These are phyloP conservation scores for Suillus placidus DNA, from an alignment of 768 basidiomycete genomes.

Conservation along the genomic window DNA sequence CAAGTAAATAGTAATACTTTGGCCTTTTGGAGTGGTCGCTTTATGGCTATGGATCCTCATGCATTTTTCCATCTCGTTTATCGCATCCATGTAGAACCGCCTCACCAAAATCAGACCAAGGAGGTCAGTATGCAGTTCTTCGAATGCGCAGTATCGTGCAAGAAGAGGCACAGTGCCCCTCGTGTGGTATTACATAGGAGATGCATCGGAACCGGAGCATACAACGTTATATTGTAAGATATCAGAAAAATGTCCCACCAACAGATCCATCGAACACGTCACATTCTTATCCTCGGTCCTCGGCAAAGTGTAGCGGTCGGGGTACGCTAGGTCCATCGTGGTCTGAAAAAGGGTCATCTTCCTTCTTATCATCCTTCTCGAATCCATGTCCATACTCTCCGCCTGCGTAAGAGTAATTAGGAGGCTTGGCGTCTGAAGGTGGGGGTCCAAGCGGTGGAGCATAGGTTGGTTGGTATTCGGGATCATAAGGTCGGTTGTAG, in stretches of 20 bases:
- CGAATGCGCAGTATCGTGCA: background rate
- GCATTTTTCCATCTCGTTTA: slow-evolving; percentile 16
- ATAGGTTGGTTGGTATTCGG: slow-evolving; percentile 38
- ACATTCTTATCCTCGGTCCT: slow-evolving; percentile 52
- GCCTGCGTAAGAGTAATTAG: slow-evolving; percentile 47
- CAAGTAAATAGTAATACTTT: slow-evolving; percentile 23
- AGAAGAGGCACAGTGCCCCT: background rate
- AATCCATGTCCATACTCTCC: slow-evolving; percentile 32
- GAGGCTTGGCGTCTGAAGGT: slow-evolving; percentile 48
- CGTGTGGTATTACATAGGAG: background rate
- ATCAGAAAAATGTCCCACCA: background rate
- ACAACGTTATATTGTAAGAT: background rate
- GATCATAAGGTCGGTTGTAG: slow-evolving; percentile 63
- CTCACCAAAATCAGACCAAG: slow-evolving; percentile 15
- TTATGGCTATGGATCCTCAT: slow-evolving; percentile 16
- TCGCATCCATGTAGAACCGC: slow-evolving; percentile 27
- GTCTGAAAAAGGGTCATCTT: slow-evolving; percentile 61
- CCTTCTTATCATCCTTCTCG: slow-evolving; percentile 36
- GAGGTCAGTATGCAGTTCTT: slow-evolving; percentile 12
- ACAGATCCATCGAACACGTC: slow-evolving; percentile 24
- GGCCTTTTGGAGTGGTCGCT: slow-evolving; percentile 7
- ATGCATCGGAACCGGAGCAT: background rate
- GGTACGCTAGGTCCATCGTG: slow-evolving; percentile 41
- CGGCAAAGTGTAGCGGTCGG: slow-evolving; percentile 38
- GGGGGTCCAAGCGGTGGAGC: slow-evolving; percentile 57